A percentile compares a stretch with the other conserved stretches of the same genome.
These are phyloP conservation scores for Sporothrix curviconia DNA, from an alignment of 2,329 filamentous ascomycete genomes.

Conservation along the genomic window DNA sequence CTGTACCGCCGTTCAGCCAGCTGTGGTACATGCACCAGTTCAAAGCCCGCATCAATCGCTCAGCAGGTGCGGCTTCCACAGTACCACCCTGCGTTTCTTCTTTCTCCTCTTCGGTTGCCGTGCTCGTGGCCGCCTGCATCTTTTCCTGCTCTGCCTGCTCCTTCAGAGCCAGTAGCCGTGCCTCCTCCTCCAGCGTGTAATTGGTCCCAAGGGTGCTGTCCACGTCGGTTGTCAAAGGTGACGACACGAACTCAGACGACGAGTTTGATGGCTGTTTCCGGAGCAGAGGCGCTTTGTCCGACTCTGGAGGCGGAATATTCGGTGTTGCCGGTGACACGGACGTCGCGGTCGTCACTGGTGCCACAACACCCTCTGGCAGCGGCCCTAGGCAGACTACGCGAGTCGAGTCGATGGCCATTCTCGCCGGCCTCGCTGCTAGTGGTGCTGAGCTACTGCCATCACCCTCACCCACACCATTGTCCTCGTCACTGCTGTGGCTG, in stretches of 20 bases:
- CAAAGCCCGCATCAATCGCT: slow-evolving; percentile 38
- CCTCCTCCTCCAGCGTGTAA: slow-evolving; percentile 49
- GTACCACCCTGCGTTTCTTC: slow-evolving; percentile 19
- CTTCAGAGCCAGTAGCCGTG: slow-evolving; percentile 26
- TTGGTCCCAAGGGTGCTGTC: slow-evolving; percentile 50
- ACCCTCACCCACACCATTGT: no score
- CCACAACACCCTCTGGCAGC: slow-evolving; percentile 42
- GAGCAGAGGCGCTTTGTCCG: not conserved
- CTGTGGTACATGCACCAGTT: slow-evolving; percentile 47
- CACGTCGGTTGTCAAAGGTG: slow-evolving; percentile 15
- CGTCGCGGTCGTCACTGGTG: slow-evolving; percentile 27
- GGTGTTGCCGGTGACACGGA: slow-evolving; percentile 26
- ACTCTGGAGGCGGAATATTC: slow-evolving; percentile 21
- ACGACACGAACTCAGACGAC: not conserved
- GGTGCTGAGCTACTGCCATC: no score
- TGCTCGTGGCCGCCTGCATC: not conserved
- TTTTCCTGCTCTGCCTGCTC: slow-evolving; percentile 12
- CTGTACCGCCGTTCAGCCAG: slow-evolving; percentile 44
- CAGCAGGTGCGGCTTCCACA: slow-evolving; percentile 25
- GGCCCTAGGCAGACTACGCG: slow-evolving; percentile 50
- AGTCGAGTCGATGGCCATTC: slow-evolving; percentile 43
- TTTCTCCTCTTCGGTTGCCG: slow-evolving; percentile 15
- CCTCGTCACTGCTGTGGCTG: not conserved
- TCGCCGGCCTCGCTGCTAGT: not conserved
- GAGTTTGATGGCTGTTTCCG: not conserved